Evolutionary conservation across 2,329 filamentous ascomycete species (phyloP), one percentile per base, ranked within the genome.

Genomic region (Thermomyces lanuginosus): DNA sequence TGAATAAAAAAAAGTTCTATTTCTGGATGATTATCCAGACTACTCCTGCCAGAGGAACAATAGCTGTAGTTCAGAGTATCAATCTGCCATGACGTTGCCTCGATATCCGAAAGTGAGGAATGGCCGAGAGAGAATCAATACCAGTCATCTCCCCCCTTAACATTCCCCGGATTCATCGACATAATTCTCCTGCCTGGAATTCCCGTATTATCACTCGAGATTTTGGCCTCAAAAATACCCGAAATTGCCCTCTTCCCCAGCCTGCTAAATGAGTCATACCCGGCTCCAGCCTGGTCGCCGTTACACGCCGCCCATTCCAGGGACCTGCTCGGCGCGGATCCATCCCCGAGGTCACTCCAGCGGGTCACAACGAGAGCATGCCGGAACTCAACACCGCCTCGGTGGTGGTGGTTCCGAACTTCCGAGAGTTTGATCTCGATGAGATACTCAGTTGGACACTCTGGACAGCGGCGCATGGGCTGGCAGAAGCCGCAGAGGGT

Each of bases 401-500:
- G 34, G 11, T 12, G 22, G 14, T 24, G 22, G 11, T 3, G 12
- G 23, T 16, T n/a, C 12, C 23, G 58, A 34, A 73, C 68, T 44
- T 75, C 69, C 2, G 62, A 53, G 32, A 73, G 51, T 34, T 66
- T 69, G 5, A 73, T 43, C 42, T 74, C 69, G 24, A 72, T 55
- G 7, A 74, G 48, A 34, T 74, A 74, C 40, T 75, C 69, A 0
- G 66, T 66, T 1, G 69, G 67, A 43, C 69, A 75, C 28, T 67
- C 60, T 0, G 69, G 66, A 44, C 69, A 75, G 16, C 69, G 53
- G 3, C 69, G 57, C 54, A 71, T 69, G 3, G 69, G 68, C 5
- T 61, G 53, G 41, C 69, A 75, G 9, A 57, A 48, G 2, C 56
- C 55, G 40, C 69, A 75, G 5, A 68, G 51, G 1, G 48, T 55